A percentile compares a stretch with the other conserved stretches of the same genome.
Conservation (phyloP, 148 eudicot genomes). For the Fagopyrum esculentum region DNA sequence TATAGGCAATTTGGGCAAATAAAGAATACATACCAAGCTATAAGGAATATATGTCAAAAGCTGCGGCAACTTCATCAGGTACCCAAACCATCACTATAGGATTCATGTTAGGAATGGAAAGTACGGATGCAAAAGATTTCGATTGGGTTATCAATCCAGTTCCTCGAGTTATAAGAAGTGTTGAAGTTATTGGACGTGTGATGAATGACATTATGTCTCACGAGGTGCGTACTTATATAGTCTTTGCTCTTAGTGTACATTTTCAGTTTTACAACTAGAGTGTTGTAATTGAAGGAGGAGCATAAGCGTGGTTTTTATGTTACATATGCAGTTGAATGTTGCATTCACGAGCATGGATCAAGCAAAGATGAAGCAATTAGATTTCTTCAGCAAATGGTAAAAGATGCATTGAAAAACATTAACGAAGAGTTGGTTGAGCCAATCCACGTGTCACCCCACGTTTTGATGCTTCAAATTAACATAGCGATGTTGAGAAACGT, state of each 20-base stretch:
- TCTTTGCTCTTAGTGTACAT: neutral
- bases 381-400: constrained; percentile 19
- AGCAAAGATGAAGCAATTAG: constrained; percentile 22
- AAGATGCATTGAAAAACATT: constrained; percentile 31
- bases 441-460: neutral
- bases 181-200: too few species aligned
- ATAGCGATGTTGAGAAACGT: constrained; percentile 25
- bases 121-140: too few species aligned
- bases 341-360: constrained; percentile 25
- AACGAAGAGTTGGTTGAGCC: constrained; percentile 22
- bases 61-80: too few species aligned
- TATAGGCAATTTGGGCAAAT: too few species aligned
- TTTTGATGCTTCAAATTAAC: constrained; percentile 16
- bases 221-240: neutral
- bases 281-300: constrained; percentile 17
- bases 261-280: neutral
- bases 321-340: constrained; percentile 19
- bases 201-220: too few species aligned
- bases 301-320: neutral
- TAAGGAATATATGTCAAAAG: too few species aligned
- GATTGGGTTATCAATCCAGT: too few species aligned
- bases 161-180: too few species aligned
- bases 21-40: neutral
- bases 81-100: too few species aligned
- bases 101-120: neutral